These are phyloP conservation scores for Scalesia atractyloides DNA, from an alignment of 129 eudicot species.

Conservation along the genomic window DNA sequence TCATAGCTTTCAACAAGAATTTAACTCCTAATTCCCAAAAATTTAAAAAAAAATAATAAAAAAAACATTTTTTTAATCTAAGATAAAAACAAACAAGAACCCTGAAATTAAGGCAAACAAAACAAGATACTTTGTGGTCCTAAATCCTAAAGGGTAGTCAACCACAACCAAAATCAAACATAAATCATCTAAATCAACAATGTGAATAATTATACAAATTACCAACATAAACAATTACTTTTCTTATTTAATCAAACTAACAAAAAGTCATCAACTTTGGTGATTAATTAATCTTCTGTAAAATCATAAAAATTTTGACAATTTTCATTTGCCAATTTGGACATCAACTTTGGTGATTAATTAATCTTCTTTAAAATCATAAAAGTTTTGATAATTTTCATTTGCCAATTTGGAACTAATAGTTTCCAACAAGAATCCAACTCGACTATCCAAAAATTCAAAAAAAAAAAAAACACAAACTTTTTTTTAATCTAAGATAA, in stretches of 20 bases:
- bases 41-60: not conserved
- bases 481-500: too few species aligned
- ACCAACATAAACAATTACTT: conserved; percentile 13
- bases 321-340: not conserved
- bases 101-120: conserved; percentile 28
- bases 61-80: not conserved
- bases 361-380: not conserved
- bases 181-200: conserved; percentile 19
- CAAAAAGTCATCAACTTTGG: not conserved
- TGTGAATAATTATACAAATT: not conserved
- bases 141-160: conserved; percentile 25
- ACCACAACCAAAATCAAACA: conserved; percentile 15
- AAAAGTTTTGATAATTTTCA: not conserved
- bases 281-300: not conserved
- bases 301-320: not conserved
- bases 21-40: not conserved
- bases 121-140: conserved; percentile 33
- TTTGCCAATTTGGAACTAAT: conserved; percentile 2
- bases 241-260: conserved; percentile 11
- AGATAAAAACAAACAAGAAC: conserved; percentile 29
- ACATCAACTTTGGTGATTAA: not conserved
- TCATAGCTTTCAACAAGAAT: conserved; percentile 23
- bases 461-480: too few species aligned
- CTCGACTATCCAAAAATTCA: not conserved
- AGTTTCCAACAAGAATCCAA: conserved; percentile 21